phyloP scores from a whole-genome alignment of 306 rosid species.

The Ormosia semicastrata region DNA sequence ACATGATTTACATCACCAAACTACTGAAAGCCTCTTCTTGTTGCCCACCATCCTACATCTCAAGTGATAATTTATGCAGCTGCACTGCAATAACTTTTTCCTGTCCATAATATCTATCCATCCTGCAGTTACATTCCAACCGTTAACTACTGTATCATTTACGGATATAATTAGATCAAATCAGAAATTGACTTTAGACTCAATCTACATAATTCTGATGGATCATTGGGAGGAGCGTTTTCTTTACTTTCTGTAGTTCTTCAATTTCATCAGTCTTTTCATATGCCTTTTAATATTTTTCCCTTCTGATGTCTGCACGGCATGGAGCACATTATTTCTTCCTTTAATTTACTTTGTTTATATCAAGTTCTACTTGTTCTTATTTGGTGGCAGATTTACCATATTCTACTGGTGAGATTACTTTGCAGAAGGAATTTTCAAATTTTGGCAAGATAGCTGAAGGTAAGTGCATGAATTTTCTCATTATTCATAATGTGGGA shows the following conservation, averaged over 20 bases:
- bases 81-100: neutral
- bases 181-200: neutral
- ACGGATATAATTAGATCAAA: neutral
- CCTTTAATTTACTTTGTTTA: neutral
- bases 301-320: neutral
- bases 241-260: neutral
- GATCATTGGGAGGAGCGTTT: neutral
- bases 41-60: neutral
- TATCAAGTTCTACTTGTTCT: conserved; percentile 14
- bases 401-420: conserved; percentile 60
- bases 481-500: neutral
- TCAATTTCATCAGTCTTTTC: conserved; percentile 1
- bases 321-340: neutral
- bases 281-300: neutral
- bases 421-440: conserved; percentile 67
- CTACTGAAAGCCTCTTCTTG: neutral
- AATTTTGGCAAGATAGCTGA: conserved; percentile 83
- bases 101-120: neutral
- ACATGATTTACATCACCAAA: neutral
- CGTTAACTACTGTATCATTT: neutral
- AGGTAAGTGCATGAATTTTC: conserved; percentile 45
- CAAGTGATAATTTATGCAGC: neutral
- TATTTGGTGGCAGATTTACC: conserved; percentile 71
- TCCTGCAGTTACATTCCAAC: neutral
- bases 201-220: neutral